Base-by-base conservation (phyloP, 1,139 yeast genomes). In the Saccharomycopsis phalli region DNA sequence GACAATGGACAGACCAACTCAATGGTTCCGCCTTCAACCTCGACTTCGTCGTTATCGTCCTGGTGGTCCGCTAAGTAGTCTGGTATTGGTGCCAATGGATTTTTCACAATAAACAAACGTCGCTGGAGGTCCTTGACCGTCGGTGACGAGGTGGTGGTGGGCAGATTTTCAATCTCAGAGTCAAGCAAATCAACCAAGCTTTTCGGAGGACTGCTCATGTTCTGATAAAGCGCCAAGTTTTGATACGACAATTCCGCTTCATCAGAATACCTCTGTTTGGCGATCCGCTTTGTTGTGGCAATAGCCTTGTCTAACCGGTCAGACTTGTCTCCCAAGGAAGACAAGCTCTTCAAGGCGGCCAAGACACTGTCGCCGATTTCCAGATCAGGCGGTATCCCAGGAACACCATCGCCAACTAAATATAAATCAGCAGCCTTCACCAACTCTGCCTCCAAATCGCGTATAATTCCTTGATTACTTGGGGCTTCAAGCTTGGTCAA, bases 1-100 rank as follows among this genome's bases (percentile, higher is more conserved):
- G 86, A 73, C 10, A 81, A 63, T 0, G 91, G 88, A 54, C 86
- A 84, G 31, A 65, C 67, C 41, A 81, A 56, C 33, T 77, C 74
- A 16, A 81, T 63, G 39, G 63, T 71, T 29, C 91, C 91, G 39
- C 91, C 93, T 2, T 73, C 73, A 4, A 80, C 68, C 33, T 67
- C 71, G 31, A 80, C 44, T 26, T 74, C 80, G 14, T 62, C 72
- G 4, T 54, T 63, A 19, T 62, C 71, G 1, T 54, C 61, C 7
- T 51, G 53, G 1, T 48, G 52, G n/a, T 51, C 33, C 7, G 37
- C 8, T 10, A 42, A 30, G 11, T 43, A 19, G 10, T 37, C 31
- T 3, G 67, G 66, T 5, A 63, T 32, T 4, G 65, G 66, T 3
- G 57, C 59, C 8, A 45, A 37, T 13, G 60, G 60, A 31, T 55